Base-by-base conservation (phyloP, 768 basidiomycete species). In the Russula foetens region DNA sequence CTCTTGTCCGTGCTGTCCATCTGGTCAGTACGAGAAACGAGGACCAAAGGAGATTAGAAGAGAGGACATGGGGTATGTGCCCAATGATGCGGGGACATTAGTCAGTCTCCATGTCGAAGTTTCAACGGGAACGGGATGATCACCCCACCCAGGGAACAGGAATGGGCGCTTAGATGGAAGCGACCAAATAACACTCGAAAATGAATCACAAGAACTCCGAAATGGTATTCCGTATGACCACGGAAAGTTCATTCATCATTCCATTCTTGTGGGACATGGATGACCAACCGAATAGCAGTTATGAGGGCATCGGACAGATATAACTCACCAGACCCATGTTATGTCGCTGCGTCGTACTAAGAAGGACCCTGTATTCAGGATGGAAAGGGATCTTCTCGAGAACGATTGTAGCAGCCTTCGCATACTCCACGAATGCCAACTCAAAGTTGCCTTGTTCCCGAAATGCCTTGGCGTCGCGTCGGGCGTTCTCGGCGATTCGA, bases 371-470 rank as follows among this genome's bases (percentile, higher is more conserved):
- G 69, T 86, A 92, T 46, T 89, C 84, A 55, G 77, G 75, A 73
- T 92, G 90, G 1, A 75, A 73, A 0, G 90, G 90, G n/a, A 92
- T 74, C 64, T 81, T 85, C 74, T 92, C 88, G 12, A 90, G 79
- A 23, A 90, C 86, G 59, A 92, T 74, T 1, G 86, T 89, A 0
- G 88, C 88, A 9, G 89, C 86, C 61, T 77, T 82, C 3, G 89
- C 89, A 52, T 81, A 82, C 62, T 83, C 77, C 19, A 91, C 76
- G 70, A 90, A 92, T 1, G 85, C 86, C n/a, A 71, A 75, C 69
- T 91, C 86, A 50, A 84, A 74, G 69, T 92, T 84, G 1, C 79
- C 79, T 21, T 74, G 72, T 38, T 77, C 75, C 24, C 35, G 51
- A 8, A 53, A 53, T 43, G 7, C 15, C 38, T 62, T 62, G 38